Percentiles rank a stretch among this genome's conserved stretches.
Conservation (phyloP, 2,329 filamentous ascomycete genomes). For the Neoarthrinium moseri region DNA sequence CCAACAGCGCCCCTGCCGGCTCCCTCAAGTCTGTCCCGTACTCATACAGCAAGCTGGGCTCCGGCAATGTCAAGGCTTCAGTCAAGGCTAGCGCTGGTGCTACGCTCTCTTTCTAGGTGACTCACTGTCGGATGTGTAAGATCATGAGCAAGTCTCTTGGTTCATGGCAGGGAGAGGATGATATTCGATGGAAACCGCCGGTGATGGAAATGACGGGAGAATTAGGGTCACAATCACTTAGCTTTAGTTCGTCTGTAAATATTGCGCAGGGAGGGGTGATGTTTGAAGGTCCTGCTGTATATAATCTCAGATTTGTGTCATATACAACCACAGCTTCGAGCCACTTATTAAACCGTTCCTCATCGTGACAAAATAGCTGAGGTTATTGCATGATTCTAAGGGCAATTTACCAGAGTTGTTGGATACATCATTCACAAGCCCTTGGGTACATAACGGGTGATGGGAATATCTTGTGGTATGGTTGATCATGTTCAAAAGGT, state of each 20-base stretch:
- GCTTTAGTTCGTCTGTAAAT: constrained; percentile 2
- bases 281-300: not conserved
- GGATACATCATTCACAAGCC: too few species aligned
- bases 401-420: too few species aligned
- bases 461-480: too few species aligned
- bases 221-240: not conserved
- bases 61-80: constrained; percentile 13
- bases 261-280: not conserved
- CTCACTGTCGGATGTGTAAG: not conserved
- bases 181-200: not conserved
- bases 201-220: not conserved
- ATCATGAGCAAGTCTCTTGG: too few species aligned
- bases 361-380: not conserved
- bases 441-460: too few species aligned
- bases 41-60: constrained; percentile 12
- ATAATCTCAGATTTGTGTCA: not conserved
- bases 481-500: constrained; percentile 4
- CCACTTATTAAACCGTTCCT: too few species aligned
- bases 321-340: too few species aligned
- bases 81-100: constrained; percentile 10
- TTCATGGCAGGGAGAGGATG: not conserved
- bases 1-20: constrained; percentile 47
- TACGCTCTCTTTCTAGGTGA: constrained; percentile 10
- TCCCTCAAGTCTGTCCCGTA: constrained; percentile 25
- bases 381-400: too few species aligned